Conservation (phyloP, 176 grass and related monocot species). For the Alopecurus myosuroides region DNA sequence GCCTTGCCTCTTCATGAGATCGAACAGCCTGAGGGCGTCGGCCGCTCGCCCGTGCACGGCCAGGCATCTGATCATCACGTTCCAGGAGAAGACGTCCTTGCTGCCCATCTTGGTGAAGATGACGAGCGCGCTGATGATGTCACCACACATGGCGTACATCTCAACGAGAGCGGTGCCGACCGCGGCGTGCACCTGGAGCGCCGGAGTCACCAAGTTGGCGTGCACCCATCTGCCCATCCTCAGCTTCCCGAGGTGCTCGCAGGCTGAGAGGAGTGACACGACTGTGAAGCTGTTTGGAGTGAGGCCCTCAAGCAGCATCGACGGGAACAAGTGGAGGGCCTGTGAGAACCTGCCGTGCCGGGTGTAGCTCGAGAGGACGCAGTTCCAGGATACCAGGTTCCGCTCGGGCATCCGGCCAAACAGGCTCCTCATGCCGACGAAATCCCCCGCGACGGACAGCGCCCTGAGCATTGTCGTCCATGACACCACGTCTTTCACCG, state of each 20-base stretch:
- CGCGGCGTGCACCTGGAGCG: slow-evolving; percentile 20
- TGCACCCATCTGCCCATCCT: slow-evolving; percentile 50
- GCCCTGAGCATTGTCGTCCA: slow-evolving; percentile 44
- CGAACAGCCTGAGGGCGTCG: slow-evolving; percentile 29
- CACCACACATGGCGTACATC: slow-evolving; percentile 57
- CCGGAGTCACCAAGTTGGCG: slow-evolving; percentile 37
- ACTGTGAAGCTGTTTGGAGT: slow-evolving; percentile 28
- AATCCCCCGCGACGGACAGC: slow-evolving; percentile 10
- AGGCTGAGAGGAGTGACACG: slow-evolving; percentile 30
- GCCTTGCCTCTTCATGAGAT: slow-evolving; percentile 18
- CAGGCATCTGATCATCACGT: slow-evolving; percentile 43
- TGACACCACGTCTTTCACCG: slow-evolving; percentile 20
- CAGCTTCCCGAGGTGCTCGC: slow-evolving; percentile 32
- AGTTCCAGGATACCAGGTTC: slow-evolving; percentile 58
- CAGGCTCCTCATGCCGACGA: slow-evolving; percentile 28
- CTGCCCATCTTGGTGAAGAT: slow-evolving; percentile 39
- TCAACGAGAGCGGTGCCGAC: slow-evolving; percentile 42
- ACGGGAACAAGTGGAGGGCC: slow-evolving; percentile 26
- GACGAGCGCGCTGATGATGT: slow-evolving; percentile 22
- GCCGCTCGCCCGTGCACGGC: background rate
- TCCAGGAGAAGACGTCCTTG: slow-evolving; percentile 55
- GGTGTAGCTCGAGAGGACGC: slow-evolving; percentile 47
- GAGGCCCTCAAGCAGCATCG: slow-evolving; percentile 35
- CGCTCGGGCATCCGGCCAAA: slow-evolving; percentile 45
- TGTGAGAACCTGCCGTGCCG: slow-evolving; percentile 26